Conservation (phyloP, 176 grass and related monocot species). For the Chloris gayana region DNA sequence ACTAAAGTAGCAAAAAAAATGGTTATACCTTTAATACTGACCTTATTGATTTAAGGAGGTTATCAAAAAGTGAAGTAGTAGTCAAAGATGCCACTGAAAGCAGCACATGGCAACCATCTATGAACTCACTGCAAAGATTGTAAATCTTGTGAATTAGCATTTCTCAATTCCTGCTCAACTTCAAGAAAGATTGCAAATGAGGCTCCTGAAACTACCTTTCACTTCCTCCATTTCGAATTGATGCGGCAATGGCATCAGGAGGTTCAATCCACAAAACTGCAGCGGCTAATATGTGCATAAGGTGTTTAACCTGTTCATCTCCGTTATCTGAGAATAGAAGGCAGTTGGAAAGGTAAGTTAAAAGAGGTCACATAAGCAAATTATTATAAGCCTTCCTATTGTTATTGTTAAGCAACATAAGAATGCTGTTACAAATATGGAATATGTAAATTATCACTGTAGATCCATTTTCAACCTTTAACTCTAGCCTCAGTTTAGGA, state of each 20-base stretch:
- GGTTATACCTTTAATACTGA: conserved; percentile 25
- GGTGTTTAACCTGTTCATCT: conserved; percentile 83
- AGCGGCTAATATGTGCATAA: conserved; percentile 85
- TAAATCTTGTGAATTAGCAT: conserved; percentile 40
- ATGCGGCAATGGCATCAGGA: conserved; percentile 69
- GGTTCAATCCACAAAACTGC: conserved; percentile 86
- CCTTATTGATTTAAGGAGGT: conserved; percentile 89
- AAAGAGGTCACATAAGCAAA: conserved; percentile 14
- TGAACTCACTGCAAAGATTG: conserved; percentile 73
- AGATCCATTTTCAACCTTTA: not conserved
- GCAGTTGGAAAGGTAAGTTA: conserved; percentile 8
- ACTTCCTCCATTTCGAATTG: conserved; percentile 71
- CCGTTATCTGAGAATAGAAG: conserved; percentile 71
- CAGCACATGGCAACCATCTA: conserved; percentile 93
- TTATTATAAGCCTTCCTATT: conserved; percentile 10
- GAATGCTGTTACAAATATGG: not conserved
- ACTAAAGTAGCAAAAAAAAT: not conserved
- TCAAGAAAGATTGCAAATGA: conserved; percentile 35
- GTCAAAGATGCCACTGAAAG: conserved; percentile 90
- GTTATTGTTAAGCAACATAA: conserved; percentile 21
- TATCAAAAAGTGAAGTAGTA: conserved; percentile 75
- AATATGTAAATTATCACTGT: conserved; percentile 21
- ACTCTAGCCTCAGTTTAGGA: not conserved
- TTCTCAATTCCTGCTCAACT: conserved; percentile 17
- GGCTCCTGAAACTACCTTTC: conserved; percentile 74